Conservation (phyloP, 176 grass and related monocot genomes). For the Paspalum vaginatum region DNA sequence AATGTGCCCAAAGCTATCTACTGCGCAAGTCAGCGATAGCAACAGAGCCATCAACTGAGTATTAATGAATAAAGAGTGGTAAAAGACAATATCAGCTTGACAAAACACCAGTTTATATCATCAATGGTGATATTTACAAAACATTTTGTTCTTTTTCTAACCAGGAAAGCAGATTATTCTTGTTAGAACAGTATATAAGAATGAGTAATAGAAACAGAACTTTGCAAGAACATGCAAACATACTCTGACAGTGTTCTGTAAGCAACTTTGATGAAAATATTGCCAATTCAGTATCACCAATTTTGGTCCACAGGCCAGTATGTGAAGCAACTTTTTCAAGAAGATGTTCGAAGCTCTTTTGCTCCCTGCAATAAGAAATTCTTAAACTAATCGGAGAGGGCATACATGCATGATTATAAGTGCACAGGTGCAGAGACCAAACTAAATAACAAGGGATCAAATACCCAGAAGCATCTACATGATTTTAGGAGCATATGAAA, state of each 20-base stretch:
- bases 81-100: background rate
- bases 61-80: background rate
- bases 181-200: conserved; percentile 11
- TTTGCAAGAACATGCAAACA: conserved; percentile 23
- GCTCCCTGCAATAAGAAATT: conserved; percentile 45
- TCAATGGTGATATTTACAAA: conserved; percentile 4
- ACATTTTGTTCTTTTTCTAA: background rate
- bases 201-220: conserved; percentile 9
- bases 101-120: background rate
- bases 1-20: background rate
- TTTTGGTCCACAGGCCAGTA: conserved; percentile 49
- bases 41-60: background rate
- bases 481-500: background rate
- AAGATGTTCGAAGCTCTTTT: conserved; percentile 53
- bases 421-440: background rate
- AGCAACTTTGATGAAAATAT: conserved; percentile 78
- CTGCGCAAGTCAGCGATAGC: background rate
- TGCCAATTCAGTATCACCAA: conserved; percentile 49
- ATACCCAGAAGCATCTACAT: conserved; percentile 2
- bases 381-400: background rate
- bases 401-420: background rate
- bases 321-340: conserved; percentile 56
- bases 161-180: background rate
- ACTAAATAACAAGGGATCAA: background rate
- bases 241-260: conserved; percentile 60